Base-by-base conservation (phyloP, 495 filamentous ascomycete species). In the Margaritispora aquatica region DNA sequence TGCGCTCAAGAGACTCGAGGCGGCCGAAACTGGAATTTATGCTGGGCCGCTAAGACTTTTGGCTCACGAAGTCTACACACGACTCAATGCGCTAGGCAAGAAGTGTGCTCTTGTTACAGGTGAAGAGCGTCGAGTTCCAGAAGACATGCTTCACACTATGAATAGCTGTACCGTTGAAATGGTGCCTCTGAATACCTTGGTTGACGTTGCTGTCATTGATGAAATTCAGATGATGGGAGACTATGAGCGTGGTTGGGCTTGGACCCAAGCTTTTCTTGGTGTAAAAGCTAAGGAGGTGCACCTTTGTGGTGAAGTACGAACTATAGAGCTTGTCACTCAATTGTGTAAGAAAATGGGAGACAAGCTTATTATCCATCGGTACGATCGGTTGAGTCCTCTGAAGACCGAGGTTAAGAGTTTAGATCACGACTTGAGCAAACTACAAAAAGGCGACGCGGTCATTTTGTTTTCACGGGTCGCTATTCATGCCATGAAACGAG, bases 171-270 rank as follows among this genome's bases (percentile, higher is more conserved):
- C 95, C 0, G 93, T 99, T 11, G 95, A 99, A 70, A 99, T 99
- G 95, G 82, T 91, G 41, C 88, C 87, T 34, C 62, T 96, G 10
- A 87, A 86, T 57, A 66, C 66, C 15, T 61, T 65, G 2, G 83
- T 92, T 26, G 93, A 97, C 49, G 94, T 97, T 54, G 92, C 90
- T 9, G 93, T 99, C 63, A 90, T 99, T 56, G 93, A 98, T 66
- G 93, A 98, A 74, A 97, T 97, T 57, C 95, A 99, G 69, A 97
- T 97, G 94, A 92, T 97, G 57, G 87, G 85, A 20, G 84, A 90
- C 65, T 51, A 69, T 1, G 79, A 87, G 0, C 87, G 95, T 51
- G 95, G 95, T 1, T 97, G 91, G 91, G 95, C 93, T 27, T 99
- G 95, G 95, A 96, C 94, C 5, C 86, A 92, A 68, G 94, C 94